Evolutionary conservation across 169 alveolate species (phyloP).

Genomic region (Haemoproteus tartakovskyi): DNA sequence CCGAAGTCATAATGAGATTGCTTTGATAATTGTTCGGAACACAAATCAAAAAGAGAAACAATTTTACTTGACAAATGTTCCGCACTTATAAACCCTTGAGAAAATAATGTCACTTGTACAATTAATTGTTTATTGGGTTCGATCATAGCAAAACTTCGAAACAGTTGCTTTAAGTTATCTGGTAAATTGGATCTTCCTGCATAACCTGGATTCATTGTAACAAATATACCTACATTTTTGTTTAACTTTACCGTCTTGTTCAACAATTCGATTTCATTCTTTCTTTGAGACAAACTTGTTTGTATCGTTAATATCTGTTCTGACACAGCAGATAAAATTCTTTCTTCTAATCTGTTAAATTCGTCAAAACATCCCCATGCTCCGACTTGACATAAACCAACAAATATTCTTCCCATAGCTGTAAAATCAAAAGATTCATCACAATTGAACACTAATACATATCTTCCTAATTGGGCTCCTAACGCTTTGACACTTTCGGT

Average conservation of each 20-base stretch:
- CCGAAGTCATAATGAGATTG: slow-evolving; percentile 99
- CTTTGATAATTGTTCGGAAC: slow-evolving; percentile 89
- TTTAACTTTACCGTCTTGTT: slow-evolving; percentile 87
- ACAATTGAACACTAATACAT: slow-evolving; percentile 96
- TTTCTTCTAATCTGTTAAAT: slow-evolving; percentile 95
- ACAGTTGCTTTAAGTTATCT: slow-evolving; percentile 91
- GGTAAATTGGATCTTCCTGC: slow-evolving; percentile 97
- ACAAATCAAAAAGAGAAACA: slow-evolving; percentile 93
- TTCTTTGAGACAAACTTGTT: slow-evolving; percentile 86
- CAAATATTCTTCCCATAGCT: slow-evolving; percentile 96
- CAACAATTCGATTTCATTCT: slow-evolving; percentile 81
- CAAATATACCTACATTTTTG: slow-evolving; percentile 93
- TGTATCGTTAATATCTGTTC: slow-evolving; percentile 91
- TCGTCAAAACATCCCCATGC: slow-evolving; percentile 99
- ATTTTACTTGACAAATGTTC: slow-evolving; percentile 91
- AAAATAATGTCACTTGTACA: slow-evolving; percentile 91
- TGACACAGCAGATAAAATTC: slow-evolving; percentile 95
- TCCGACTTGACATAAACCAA: slow-evolving; percentile 94
- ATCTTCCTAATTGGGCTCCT: slow-evolving; percentile 94
- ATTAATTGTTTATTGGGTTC: slow-evolving; percentile 88
- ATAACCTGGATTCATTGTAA: slow-evolving; percentile 99
- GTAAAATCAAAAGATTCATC: slow-evolving; percentile 97
- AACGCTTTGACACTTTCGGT: slow-evolving; percentile 98
- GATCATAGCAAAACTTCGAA: slow-evolving; percentile 92
- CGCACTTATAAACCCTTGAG: slow-evolving; percentile 95